A percentile compares a stretch with the other conserved stretches of the same genome.
These are phyloP conservation scores for Myxozyma monticola DNA, from an alignment of 805 yeast genomes.

Conservation along the genomic window DNA sequence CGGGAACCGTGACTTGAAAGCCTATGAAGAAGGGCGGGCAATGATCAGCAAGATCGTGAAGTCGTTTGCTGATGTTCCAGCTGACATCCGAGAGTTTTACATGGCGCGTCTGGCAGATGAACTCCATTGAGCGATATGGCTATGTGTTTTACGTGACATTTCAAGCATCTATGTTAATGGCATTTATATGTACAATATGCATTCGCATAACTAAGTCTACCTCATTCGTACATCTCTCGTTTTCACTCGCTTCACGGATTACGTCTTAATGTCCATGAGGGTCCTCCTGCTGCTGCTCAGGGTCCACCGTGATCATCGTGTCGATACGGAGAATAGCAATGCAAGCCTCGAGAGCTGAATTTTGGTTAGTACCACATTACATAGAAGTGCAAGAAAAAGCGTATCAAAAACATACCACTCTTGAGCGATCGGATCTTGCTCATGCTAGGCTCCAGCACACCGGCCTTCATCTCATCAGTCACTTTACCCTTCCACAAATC, in stretches of 20 bases:
- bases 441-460: conserved; percentile 94
- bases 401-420: conserved; percentile 42
- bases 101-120: conserved; percentile 38
- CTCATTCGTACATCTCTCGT: too few species aligned
- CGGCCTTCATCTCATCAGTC: conserved; percentile 77
- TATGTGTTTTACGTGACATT: too few species aligned
- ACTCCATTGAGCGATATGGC: too few species aligned
- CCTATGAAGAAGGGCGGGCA: conserved; percentile 39
- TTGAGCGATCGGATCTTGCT: conserved; percentile 90
- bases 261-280: conserved; percentile 59
- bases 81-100: conserved; percentile 37
- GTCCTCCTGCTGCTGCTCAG: conserved; percentile 68
- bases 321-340: conserved; percentile 96
- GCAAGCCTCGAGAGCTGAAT: conserved; percentile 88
- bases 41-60: conserved; percentile 32
- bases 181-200: too few species aligned
- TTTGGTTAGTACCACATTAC: background rate
- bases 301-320: conserved; percentile 96
- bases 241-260: background rate
- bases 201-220: too few species aligned
- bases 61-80: conserved; percentile 34
- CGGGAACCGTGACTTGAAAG: conserved; percentile 42
- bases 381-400: background rate
- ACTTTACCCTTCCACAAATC: conserved; percentile 90
- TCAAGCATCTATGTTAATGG: too few species aligned